Conservation (phyloP, 2,329 filamentous ascomycete species). For the Lachnum nothofagi region DNA sequence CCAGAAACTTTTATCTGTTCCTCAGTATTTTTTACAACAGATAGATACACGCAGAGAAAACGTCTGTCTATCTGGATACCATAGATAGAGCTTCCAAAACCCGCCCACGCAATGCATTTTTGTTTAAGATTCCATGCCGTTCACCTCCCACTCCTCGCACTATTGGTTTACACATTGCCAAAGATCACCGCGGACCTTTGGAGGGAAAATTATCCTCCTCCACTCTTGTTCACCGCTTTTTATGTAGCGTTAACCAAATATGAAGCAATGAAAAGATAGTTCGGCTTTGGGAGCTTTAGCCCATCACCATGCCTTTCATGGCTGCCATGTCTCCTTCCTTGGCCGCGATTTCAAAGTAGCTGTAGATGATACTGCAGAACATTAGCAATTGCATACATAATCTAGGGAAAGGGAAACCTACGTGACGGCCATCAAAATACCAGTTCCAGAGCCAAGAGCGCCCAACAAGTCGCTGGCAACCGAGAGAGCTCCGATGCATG, state of each 20-base stretch:
- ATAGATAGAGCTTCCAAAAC: constrained; percentile 15
- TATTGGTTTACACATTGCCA: constrained; percentile 14
- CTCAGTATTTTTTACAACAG: constrained; percentile 6
- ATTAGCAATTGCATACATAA: constrained; percentile 31
- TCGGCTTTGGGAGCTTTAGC: constrained; percentile 37
- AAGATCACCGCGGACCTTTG: constrained; percentile 4
- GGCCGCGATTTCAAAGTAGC: constrained; percentile 98
- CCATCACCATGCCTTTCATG: constrained; percentile 70
- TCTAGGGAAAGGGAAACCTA: constrained; percentile 50
- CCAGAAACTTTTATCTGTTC: too few species aligned
- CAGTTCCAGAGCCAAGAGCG: constrained; percentile 91
- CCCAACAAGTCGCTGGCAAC: constrained; percentile 94
- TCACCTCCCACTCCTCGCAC: background rate
- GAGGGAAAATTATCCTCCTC: constrained; percentile 3
- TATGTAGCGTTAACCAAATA: constrained; percentile 21
- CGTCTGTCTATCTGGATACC: constrained; percentile 9
- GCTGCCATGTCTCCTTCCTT: constrained; percentile 94
- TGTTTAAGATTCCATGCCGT: constrained; percentile 2
- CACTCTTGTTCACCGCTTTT: constrained; percentile 12
- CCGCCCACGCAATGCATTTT: constrained; percentile 21
- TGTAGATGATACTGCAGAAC: constrained; percentile 83
- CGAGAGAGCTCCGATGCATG: constrained; percentile 95
- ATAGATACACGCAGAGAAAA: constrained; percentile 13
- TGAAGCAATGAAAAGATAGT: constrained; percentile 23
- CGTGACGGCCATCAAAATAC: constrained; percentile 97